Evolutionary conservation across 108 stramenopile genomes (phyloP), one percentile per base, ranked within the genome.

Genomic region (Bacterosira constricta): DNA sequence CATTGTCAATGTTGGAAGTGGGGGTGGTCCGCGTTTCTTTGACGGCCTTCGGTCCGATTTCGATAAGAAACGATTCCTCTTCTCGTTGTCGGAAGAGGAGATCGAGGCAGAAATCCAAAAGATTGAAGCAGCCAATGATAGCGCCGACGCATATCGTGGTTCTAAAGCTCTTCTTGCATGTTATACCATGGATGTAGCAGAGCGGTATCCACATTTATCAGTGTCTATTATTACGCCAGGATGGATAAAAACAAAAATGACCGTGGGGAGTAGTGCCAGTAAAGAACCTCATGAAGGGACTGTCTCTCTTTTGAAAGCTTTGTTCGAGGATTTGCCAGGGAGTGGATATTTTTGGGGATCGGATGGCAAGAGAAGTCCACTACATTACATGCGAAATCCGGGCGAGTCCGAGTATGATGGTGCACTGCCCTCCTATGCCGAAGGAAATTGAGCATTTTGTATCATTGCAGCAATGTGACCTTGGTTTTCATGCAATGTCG

Each of bases 401-500:
- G 88, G 88, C 12, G 88, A 89, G n/a, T 84, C 88, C 6, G 88
- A 81, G 41, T 87, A 75, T 60, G 83, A 83, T 59, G 88, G 88
- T 12, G 42, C 12, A n/a, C 30, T 60, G 21, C 57, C 57, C 2
- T 60, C 37, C 3, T 68, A n/a, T n/a, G n/a, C n/a, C n/a, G n/a
- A n/a, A n/a, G n/a, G n/a, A n/a, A n/a, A n/a, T n/a, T n/a, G n/a
- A n/a, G n/a, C n/a, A n/a, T n/a, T n/a, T n/a, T n/a, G n/a, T n/a
- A n/a, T n/a, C n/a, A n/a, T n/a, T n/a, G n/a, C n/a, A n/a, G n/a
- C n/a, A n/a, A n/a, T n/a, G n/a, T n/a, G n/a, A n/a, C n/a, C n/a
- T n/a, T n/a, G n/a, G n/a, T n/a, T n/a, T n/a, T n/a, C n/a, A n/a
- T n/a, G n/a, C n/a, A n/a, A n/a, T n/a, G n/a, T n/a, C n/a, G n/a